Base-by-base conservation (phyloP, 108 stramenopile genomes). In the Cyclotella kingstonii region DNA sequence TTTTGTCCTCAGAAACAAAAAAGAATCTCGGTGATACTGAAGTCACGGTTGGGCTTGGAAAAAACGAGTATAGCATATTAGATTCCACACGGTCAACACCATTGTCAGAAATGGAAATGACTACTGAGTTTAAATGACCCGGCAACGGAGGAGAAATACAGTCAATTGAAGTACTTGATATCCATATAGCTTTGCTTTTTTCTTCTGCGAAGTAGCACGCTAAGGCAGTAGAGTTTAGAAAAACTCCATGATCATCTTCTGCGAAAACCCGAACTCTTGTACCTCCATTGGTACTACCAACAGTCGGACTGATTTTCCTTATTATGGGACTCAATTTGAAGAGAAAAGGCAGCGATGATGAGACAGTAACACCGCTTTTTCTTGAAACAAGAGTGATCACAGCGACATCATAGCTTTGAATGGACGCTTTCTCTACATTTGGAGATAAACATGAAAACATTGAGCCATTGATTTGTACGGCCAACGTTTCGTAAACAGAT, bases 21-120 rank as follows among this genome's bases (percentile, higher is more conserved):
- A 17, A 15, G 12, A 54, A 33, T 14, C 6, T 4, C n/a, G 39
- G 25, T 36, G 9, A 4, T n/a, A 59, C 40, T n/a, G 41, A 29
- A 12, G 12, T 5, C 29, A 44, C 57, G n/a, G 25, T 14, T 36
- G 57, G 57, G 18, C 25, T 19, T 14, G 25, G n/a, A n/a, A 9
- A 18, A 10, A 14, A 29, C 4, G 17, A 17, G 23, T 21, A 59
- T 26, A 4, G 9, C 4, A 19, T 15, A 9, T 28, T 15, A 22
- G 57, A 44, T 31, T 6, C 5, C 18, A 18, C 9, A 4, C 9
- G 6, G 34, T 59, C 57, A 27, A 42, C 25, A 9, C 40, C 40
- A 42, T 59, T 59, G 34, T 59, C 57, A 10, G 57, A 59, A 9
- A 43, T 31, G 9, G 57, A 59, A 44, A 59, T 4, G 26, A 29